Conservation (phyloP, 306 rosid genomes). For the Medicago ruthenica region DNA sequence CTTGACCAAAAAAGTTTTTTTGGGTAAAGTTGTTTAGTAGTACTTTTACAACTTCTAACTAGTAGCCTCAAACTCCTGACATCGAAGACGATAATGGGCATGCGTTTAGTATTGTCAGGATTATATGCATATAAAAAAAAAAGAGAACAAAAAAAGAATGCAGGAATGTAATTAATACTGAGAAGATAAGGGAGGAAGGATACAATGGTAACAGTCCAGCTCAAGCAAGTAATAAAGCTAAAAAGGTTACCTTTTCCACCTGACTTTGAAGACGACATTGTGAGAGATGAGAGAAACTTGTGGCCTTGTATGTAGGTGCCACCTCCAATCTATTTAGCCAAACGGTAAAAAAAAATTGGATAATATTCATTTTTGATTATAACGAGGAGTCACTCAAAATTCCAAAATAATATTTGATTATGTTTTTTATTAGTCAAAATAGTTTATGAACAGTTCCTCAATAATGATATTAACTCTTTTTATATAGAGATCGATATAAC, state of each 20-base stretch:
- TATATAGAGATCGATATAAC: too few species aligned
- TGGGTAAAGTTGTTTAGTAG: background rate
- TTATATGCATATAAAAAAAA: background rate
- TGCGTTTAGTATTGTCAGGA: background rate
- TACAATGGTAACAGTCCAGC: background rate
- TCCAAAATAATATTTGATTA: too few species aligned
- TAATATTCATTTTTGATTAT: too few species aligned
- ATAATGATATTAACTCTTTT: too few species aligned
- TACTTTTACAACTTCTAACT: background rate
- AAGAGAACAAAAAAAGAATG: background rate
- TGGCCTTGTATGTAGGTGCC: too few species aligned
- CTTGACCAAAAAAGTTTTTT: too few species aligned
- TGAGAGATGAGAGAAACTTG: too few species aligned
- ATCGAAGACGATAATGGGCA: background rate
- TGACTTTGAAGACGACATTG: slow-evolving; percentile 13
- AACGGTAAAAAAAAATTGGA: too few species aligned
- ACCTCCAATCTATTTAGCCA: too few species aligned
- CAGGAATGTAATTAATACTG: background rate
- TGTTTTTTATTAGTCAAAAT: too few species aligned
- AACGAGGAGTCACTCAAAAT: too few species aligned
- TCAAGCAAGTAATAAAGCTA: background rate
- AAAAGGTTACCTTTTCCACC: slow-evolving; percentile 26
- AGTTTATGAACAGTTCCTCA: too few species aligned
- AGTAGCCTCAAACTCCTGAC: background rate
- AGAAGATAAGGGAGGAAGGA: background rate